A percentile compares a stretch with the other conserved stretches of the same genome.
Evolutionary conservation across 2,329 filamentous ascomycete species (phyloP).

Genomic region (Fusarium sp.): DNA sequence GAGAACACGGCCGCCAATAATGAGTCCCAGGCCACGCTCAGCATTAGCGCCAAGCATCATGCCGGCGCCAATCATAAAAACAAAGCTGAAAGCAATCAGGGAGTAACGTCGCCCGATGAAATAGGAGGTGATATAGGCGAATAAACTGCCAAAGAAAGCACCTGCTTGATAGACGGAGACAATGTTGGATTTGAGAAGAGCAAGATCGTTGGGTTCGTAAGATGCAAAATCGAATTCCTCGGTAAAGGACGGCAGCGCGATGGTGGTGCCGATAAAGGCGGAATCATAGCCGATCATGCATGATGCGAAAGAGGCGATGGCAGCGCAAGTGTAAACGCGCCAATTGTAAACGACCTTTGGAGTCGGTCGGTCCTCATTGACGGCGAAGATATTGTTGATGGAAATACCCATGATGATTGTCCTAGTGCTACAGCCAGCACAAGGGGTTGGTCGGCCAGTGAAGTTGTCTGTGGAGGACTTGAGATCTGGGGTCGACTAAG

Average conservation of each 20-base stretch:
- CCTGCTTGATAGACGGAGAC: constrained; percentile 86
- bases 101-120: constrained; percentile 75
- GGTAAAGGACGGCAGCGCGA: constrained; percentile 76
- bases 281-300: constrained; percentile 73
- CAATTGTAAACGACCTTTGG: constrained; percentile 69
- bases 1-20: constrained; percentile 71
- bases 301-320: constrained; percentile 66
- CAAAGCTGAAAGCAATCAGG: constrained; percentile 67
- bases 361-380: constrained; percentile 68
- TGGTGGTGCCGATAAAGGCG: constrained; percentile 82
- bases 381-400: constrained; percentile 59
- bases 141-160: constrained; percentile 83
- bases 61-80: constrained; percentile 78
- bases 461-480: background rate
- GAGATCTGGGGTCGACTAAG: background rate
- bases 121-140: constrained; percentile 73
- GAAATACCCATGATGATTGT: background rate
- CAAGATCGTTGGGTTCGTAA: constrained; percentile 60
- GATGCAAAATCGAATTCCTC: constrained; percentile 73
- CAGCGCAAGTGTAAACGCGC: constrained; percentile 66
- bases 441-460: background rate
- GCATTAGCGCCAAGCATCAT: constrained; percentile 76
- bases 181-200: constrained; percentile 77
- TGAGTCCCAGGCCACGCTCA: constrained; percentile 69
- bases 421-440: background rate